These are phyloP conservation scores for Trichopus zeylanicus DNA, from an alignment of 116 monocot species.

Conservation along the genomic window DNA sequence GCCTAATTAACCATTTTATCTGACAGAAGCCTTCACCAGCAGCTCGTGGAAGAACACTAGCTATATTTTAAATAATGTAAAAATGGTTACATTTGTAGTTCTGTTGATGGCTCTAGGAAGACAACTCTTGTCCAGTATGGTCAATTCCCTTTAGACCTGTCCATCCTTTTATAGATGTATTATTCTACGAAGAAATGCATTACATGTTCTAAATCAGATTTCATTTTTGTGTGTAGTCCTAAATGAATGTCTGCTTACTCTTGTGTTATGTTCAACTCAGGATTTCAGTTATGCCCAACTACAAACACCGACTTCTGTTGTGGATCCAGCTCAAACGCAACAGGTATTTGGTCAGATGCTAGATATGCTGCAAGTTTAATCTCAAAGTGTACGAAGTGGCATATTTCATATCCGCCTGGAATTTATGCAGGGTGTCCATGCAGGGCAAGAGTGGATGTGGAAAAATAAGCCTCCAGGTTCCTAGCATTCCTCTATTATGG, in stretches of 20 bases:
- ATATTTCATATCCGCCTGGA: neutral
- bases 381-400: neutral
- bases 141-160: too few relatives aligned
- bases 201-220: too few relatives aligned
- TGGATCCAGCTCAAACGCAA: slow-evolving; percentile 25
- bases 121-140: neutral
- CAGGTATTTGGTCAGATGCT: slow-evolving; percentile 13
- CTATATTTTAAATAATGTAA: neutral
- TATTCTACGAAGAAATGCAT: too few relatives aligned
- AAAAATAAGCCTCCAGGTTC: slow-evolving; percentile 68
- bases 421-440: slow-evolving; percentile 38
- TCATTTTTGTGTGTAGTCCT: too few relatives aligned
- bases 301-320: slow-evolving; percentile 18
- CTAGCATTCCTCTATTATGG: neutral
- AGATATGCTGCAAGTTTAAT: neutral
- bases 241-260: too few relatives aligned
- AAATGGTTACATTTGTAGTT: neutral
- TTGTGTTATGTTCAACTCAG: slow-evolving; percentile 10
- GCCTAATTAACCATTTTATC: too few relatives aligned
- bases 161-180: too few relatives aligned
- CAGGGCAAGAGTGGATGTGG: slow-evolving; percentile 60
- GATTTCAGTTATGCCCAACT: slow-evolving; percentile 29
- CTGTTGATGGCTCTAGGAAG: neutral
- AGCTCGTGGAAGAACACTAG: too few relatives aligned
- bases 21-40: too few relatives aligned